Conservation (phyloP, 345 rosid species). For the Eucalyptus guilfoylei region DNA sequence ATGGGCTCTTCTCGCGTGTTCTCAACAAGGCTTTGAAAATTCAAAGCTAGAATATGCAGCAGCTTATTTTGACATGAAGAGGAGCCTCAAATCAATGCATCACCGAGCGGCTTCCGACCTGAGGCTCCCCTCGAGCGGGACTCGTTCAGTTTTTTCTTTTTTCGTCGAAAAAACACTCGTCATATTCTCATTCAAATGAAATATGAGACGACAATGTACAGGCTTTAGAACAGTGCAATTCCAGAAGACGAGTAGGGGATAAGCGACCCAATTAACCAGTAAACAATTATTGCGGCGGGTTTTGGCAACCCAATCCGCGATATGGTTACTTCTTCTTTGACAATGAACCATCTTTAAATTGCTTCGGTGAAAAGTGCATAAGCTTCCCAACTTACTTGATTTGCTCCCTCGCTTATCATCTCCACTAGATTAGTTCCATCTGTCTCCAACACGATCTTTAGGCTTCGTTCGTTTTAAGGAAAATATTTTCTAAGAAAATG, state of each 20-base stretch:
- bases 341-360: background rate
- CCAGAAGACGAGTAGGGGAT: background rate
- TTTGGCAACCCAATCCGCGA: background rate
- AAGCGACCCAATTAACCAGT: background rate
- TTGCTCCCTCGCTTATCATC: background rate
- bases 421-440: background rate
- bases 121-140: background rate
- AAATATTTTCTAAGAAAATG: too few relatives aligned
- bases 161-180: background rate
- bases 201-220: background rate
- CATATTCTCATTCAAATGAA: background rate
- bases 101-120: background rate
- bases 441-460: background rate
- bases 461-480: too few relatives aligned
- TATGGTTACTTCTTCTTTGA: background rate
- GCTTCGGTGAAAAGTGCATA: accelerated
- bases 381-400: background rate
- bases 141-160: too few relatives aligned
- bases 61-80: background rate
- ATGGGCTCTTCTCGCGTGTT: background rate
- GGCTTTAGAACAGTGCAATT: background rate
- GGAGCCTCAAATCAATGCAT: background rate
- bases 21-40: background rate
- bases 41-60: background rate
- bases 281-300: background rate